phyloP scores from a whole-genome alignment of 2,329 filamentous ascomycete genomes.

The Thielaviopsis punctulata region DNA sequence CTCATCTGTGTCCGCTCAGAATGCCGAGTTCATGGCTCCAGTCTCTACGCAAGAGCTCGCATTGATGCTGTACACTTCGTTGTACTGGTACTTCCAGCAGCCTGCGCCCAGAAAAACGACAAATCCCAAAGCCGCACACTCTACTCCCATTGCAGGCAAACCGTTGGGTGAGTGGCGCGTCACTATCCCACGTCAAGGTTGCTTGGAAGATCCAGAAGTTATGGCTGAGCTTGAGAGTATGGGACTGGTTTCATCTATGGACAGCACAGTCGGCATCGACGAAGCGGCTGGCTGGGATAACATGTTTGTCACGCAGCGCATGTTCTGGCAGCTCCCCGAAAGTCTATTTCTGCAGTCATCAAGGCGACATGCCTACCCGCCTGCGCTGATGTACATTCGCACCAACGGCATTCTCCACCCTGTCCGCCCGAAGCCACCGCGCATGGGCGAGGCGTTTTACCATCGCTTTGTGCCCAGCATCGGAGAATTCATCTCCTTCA shows the following conservation, averaged over 20 bases:
- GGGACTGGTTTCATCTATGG: slow-evolving; percentile 63
- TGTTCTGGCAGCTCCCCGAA: slow-evolving; percentile 86
- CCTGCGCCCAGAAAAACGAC: slow-evolving; percentile 50
- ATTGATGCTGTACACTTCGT: slow-evolving; percentile 88
- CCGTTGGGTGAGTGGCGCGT: slow-evolving; percentile 79
- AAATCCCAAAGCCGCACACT: slow-evolving; percentile 38
- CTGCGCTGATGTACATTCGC: slow-evolving; percentile 63
- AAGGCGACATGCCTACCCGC: slow-evolving; percentile 50
- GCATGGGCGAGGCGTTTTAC: slow-evolving; percentile 85
- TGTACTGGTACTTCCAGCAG: slow-evolving; percentile 98
- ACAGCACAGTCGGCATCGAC: slow-evolving; percentile 53
- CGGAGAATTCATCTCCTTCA: slow-evolving; percentile 73
- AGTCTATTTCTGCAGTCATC: slow-evolving; percentile 44
- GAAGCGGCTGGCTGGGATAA: slow-evolving; percentile 50
- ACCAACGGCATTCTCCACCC: slow-evolving; percentile 72
- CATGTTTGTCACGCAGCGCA: slow-evolving; percentile 66
- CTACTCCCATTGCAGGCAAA: slow-evolving; percentile 50
- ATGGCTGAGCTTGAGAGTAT: slow-evolving; percentile 86
- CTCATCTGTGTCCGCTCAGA: slow-evolving; percentile 75
- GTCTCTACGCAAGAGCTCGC: slow-evolving; percentile 74
- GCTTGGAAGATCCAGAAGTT: slow-evolving; percentile 66
- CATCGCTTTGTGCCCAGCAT: slow-evolving; percentile 69
- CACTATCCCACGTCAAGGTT: slow-evolving; percentile 70
- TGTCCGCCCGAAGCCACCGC: slow-evolving; percentile 69
- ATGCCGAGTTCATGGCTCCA: slow-evolving; percentile 60